These are phyloP conservation scores for Fusarium transvaalense DNA, from an alignment of 2,329 filamentous ascomycete genomes.

Conservation along the genomic window DNA sequence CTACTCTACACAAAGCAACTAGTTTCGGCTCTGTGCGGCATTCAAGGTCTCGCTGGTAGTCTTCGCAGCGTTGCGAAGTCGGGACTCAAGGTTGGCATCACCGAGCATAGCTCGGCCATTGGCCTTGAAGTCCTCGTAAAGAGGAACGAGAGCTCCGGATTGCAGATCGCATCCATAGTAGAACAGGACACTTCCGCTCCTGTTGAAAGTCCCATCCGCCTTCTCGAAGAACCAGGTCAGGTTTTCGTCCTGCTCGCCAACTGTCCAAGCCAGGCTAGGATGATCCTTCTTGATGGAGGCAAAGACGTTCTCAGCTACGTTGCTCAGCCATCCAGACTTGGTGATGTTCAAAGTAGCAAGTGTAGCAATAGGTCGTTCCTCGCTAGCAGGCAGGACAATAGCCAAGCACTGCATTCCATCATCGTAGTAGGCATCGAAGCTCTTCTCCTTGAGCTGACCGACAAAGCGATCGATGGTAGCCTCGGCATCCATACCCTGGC, in stretches of 20 bases:
- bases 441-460: conserved; percentile 78
- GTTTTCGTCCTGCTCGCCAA: conserved; percentile 95
- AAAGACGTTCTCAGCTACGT: conserved; percentile 96
- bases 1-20: conserved; percentile 15
- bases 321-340: conserved; percentile 93
- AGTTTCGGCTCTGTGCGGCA: conserved; percentile 43
- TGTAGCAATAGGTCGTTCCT: conserved; percentile 78
- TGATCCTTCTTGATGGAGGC: conserved; percentile 93
- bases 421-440: conserved; percentile 95
- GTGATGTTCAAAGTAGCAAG: conserved; percentile 93
- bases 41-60: conserved; percentile 69
- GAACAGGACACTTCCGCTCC: conserved; percentile 90
- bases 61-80: conserved; percentile 81
- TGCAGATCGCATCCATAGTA: conserved; percentile 92
- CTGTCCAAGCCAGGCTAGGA: conserved; percentile 93
- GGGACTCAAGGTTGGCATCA: conserved; percentile 88
- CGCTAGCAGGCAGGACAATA: conserved; percentile 81
- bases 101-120: conserved; percentile 89
- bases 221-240: conserved; percentile 99
- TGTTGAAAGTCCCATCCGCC: conserved; percentile 89
- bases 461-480: conserved; percentile 90
- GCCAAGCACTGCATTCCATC: conserved; percentile 93
- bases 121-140: conserved; percentile 75
- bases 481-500: conserved; percentile 82
- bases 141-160: conserved; percentile 78